Base-by-base conservation (phyloP, 371 early-diverging fungal genomes). In the Mitosporidium daphniae region DNA sequence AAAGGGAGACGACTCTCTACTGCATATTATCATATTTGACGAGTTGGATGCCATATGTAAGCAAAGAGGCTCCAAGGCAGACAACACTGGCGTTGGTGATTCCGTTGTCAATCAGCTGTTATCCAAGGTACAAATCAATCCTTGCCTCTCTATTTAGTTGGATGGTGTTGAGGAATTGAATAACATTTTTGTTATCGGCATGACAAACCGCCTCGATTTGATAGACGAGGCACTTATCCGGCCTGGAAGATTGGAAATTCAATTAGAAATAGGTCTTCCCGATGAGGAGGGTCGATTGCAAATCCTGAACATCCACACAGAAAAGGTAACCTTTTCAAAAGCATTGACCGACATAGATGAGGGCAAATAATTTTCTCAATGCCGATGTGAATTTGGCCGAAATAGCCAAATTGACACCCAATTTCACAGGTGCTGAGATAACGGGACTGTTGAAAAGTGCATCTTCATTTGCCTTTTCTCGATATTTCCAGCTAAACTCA, bases 41-140 rank as follows among this genome's bases (percentile, higher is more conserved):
- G 98, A 97, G 51, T 58, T 97, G 43, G 98, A 97, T 50, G 95
- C 98, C 9, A 91, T 97, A 28, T 94, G 95, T 53, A 86, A 82
- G 39, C 84, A 80, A 37, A 73, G 95, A 54, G 91, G 94, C 20
- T 57, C 62, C 22, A 69, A 60, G 29, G 66, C 68, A 37, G 72
- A 72, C 35, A 66, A 66, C 23, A 80, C 91, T 0, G 91, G 93
- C 21, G 78, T 84, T 9, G 91, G 91, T 10, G 98, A 97, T 44
- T 78, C 89, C 2, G 71, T 97, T 2, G 95, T 97, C 16, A 97
- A 97, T 44, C 98, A 97, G 51, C 49, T 97, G 25, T 48, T 94
- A 24, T 66, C 84, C 18, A 93, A 89, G 50, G 60, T n/a, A n/a
- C n/a, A n/a, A n/a, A n/a, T n/a, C n/a, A n/a, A n/a, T n/a, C n/a